Percentiles rank a stretch among this genome's conserved stretches.
Evolutionary conservation across 805 yeast genomes (phyloP).

Genomic region (Starmerella stigmatis): DNA sequence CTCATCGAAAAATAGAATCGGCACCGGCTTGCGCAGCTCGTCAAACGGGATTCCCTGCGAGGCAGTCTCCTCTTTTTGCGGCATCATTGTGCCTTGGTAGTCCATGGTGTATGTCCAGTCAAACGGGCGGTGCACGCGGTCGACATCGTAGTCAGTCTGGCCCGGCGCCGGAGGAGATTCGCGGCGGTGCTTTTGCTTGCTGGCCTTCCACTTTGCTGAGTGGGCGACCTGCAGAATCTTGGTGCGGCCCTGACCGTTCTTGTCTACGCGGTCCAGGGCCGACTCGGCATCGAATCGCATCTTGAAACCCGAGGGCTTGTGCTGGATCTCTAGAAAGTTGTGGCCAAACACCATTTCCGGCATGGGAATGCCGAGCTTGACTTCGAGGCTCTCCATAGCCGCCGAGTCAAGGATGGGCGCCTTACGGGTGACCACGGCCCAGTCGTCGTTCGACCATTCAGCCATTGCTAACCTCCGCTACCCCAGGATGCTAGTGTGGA

Average conservation of each 20-base stretch:
- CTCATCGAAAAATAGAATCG: constrained; percentile 82
- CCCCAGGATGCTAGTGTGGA: neutral
- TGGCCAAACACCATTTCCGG: constrained; percentile 98
- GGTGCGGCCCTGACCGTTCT: constrained; percentile 36
- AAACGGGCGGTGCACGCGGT: constrained; percentile 64
- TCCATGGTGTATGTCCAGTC: constrained; percentile 93
- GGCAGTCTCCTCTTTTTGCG: constrained; percentile 12
- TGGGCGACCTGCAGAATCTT: constrained; percentile 63
- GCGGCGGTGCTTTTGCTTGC: constrained; percentile 21
- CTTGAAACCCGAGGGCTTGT: constrained; percentile 34
- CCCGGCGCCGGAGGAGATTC: constrained; percentile 20
- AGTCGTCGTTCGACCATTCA: constrained; percentile 28
- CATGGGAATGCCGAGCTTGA: constrained; percentile 59
- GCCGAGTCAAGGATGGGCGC: constrained; percentile 64
- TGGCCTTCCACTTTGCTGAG: constrained; percentile 65
- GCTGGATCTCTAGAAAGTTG: constrained; percentile 49
- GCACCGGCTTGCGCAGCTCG: constrained; percentile 62
- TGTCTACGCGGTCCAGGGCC: constrained; percentile 53
- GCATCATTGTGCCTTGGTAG: constrained; percentile 46
- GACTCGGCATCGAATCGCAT: constrained; percentile 67
- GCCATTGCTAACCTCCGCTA: neutral
- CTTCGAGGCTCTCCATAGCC: constrained; percentile 61
- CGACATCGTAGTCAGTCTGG: constrained; percentile 34
- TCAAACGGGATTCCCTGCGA: constrained; percentile 50
- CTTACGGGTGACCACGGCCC: constrained; percentile 66